Conservation (phyloP, 768 basidiomycete genomes). For the Coprinellus aureogranulatus region DNA sequence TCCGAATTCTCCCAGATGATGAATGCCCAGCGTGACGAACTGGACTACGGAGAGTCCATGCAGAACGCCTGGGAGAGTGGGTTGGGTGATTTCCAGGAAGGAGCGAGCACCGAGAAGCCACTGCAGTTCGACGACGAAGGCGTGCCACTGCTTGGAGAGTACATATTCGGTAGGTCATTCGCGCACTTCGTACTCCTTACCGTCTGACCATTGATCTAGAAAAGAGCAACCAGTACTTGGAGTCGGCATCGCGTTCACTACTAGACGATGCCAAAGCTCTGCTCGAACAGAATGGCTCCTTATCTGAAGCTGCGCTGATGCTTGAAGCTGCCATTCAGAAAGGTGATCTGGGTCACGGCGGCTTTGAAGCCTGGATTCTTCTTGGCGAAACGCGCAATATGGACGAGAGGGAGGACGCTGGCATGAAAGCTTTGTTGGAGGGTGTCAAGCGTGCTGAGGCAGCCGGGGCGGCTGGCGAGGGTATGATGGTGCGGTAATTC, state of each 20-base stretch:
- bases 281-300: constrained; percentile 75
- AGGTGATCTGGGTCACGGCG: constrained; percentile 75
- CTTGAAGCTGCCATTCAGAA: constrained; percentile 89
- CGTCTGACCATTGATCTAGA: too few relatives aligned
- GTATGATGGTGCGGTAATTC: constrained; percentile 74
- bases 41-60: constrained; percentile 62
- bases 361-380: constrained; percentile 90
- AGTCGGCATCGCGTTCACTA: constrained; percentile 48
- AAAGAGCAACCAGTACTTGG: constrained; percentile 67
- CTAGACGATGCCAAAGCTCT: constrained; percentile 75
- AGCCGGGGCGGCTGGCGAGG: constrained; percentile 60
- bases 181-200: not conserved
- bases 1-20: constrained; percentile 79
- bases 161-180: constrained; percentile 67
- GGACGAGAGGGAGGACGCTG: constrained; percentile 84
- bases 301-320: constrained; percentile 83
- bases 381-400: constrained; percentile 86
- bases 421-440: constrained; percentile 75
- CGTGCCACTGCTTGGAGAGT: constrained; percentile 67
- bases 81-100: constrained; percentile 41
- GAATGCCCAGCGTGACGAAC: constrained; percentile 62
- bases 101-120: constrained; percentile 27
- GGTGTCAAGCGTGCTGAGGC: constrained; percentile 67
- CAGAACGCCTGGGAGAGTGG: constrained; percentile 63
- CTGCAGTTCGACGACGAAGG: constrained; percentile 69